Base-by-base conservation (phyloP, 148 eudicot genomes). In the Fallopia convolvulus region DNA sequence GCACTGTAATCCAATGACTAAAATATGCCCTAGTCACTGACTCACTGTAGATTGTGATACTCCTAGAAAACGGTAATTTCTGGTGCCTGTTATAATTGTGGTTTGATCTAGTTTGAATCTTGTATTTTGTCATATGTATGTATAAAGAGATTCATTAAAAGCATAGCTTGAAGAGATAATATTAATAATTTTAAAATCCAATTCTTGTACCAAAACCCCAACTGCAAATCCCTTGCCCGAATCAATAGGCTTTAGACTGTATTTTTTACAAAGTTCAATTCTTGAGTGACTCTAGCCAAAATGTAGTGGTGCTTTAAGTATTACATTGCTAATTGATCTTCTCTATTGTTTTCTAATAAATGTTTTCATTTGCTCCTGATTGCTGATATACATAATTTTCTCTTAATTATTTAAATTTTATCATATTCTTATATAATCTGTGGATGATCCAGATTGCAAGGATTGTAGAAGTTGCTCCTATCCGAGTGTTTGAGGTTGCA, bases 401-500 rank as follows among this genome's bases (percentile, higher is more conserved):
- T 36, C 44, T 15, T 30, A 33, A 68, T 36, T 36, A 3, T 17
- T 68, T 68, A 10, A 36, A 15, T 15, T 6, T 33, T 17, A 6
- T 68, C 39, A 36, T 33, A 36, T 33, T 39, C 44, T 33, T 17
- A 68, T 68, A 14, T 68, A 14, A 68, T 68, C 72, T 14, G 46
- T 36, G 44, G 39, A 55, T 81, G 76, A 10, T 77, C 56, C 86
- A 95, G 99, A 97, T 95, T 76, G 99, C 99, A 47, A 93, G 91
- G 80, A 81, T 95, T 52, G 83, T 95, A 68, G 99, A 91, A 86
- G 99, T 95, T 80, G 94, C 99, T 83, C 99, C 99, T n/a, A 95
- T 95, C 83, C 99, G 98, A 82, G 99, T 95, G 13, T 95, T 87
- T 65, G 99, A 95, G 88, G 99, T 95, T 83, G 97, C 94, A 53